Base-by-base conservation (phyloP, 768 basidiomycete species). In the Lactarius psammicola region DNA sequence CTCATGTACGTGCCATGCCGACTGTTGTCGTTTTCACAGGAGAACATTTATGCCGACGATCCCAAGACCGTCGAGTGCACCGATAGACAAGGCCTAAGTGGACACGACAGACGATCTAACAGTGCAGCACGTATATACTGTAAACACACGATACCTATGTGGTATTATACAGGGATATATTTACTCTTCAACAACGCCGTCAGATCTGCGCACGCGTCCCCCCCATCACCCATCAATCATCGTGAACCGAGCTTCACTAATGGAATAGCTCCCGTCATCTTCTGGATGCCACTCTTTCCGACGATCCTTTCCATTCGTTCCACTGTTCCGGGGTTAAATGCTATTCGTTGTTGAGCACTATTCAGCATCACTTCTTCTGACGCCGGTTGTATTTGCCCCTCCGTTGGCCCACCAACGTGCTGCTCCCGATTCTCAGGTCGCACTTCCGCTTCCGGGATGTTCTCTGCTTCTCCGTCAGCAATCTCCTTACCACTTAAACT, bases 11-110 rank as follows among this genome's bases (percentile, higher is more conserved):
- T 34, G 28, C 23, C 7, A 28, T 31, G 30, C 36, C 33, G 31
- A 66, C 31, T 18, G 8, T n/a, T 20, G 58, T 44, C 23, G 3
- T 53, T 8, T 58, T 20, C 36, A 10, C 60, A 70, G 69, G 68
- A 65, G 64, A 46, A 65, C 69, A 3, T 70, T 70, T 23, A 60
- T 66, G 42, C 68, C 69, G 13, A 42, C 64, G 0, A 60, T 69
- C n/a, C 46, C 64, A 6, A 56, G 62, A 38, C 67, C 63, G 4
- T 59, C 36, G 31, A 65, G 58, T 34, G 64, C 64, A 8, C 59
- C 64, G 1, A 34, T 61, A 51, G 59, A 65, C 4, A 59, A 55
- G 40, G 42, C 44, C 6, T 54, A 20, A 57, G 33, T 56, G 31
- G 11, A 18, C 20, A 20, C 18, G 4, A 33, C 30, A n/a, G 31